phyloP scores from a whole-genome alignment of 2,329 filamentous ascomycete species.

The Juglanconis sp. region DNA sequence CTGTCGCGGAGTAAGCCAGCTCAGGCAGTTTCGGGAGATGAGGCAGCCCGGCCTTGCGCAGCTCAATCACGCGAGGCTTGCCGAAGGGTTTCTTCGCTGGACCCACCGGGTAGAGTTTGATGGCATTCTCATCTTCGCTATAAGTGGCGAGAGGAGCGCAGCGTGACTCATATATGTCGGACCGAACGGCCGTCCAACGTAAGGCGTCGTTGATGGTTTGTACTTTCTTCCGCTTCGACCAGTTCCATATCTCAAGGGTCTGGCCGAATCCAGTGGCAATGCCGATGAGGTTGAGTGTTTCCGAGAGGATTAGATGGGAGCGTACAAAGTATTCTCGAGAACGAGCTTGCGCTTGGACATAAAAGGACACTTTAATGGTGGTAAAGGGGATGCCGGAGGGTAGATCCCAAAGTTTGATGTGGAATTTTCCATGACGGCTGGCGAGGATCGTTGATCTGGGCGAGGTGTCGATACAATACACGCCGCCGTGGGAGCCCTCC shows the following conservation, averaged over 20 bases:
- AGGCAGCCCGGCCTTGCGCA: conserved; percentile 33
- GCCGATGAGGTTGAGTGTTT: conserved; percentile 34
- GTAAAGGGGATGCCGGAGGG: conserved; percentile 22
- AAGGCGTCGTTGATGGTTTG: conserved; percentile 36
- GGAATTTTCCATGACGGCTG: conserved; percentile 31
- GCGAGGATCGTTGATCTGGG: conserved; percentile 31
- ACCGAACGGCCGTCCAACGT: conserved; percentile 35
- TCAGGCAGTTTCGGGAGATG: conserved; percentile 37
- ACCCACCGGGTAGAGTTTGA: conserved; percentile 32
- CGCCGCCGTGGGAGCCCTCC: conserved; percentile 25
- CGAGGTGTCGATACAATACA: conserved; percentile 36
- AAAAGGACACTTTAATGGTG: conserved; percentile 36
- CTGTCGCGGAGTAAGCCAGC: conserved; percentile 37
- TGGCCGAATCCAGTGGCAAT: conserved; percentile 38
- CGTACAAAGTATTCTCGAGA: conserved; percentile 41
- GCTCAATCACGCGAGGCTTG: conserved; percentile 32
- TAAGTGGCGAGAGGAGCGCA: conserved; percentile 35
- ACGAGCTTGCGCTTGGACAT: conserved; percentile 35
- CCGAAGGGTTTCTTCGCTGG: conserved; percentile 36
- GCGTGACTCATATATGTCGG: conserved; percentile 32
- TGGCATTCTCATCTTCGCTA: conserved; percentile 27
- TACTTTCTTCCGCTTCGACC: conserved; percentile 36
- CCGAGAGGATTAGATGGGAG: conserved; percentile 39
- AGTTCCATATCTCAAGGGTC: conserved; percentile 38
- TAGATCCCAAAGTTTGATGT: conserved; percentile 27